Evolutionary conservation across 495 filamentous ascomycete genomes (phyloP).

Genomic region (Chaetomidium leptoderma): DNA sequence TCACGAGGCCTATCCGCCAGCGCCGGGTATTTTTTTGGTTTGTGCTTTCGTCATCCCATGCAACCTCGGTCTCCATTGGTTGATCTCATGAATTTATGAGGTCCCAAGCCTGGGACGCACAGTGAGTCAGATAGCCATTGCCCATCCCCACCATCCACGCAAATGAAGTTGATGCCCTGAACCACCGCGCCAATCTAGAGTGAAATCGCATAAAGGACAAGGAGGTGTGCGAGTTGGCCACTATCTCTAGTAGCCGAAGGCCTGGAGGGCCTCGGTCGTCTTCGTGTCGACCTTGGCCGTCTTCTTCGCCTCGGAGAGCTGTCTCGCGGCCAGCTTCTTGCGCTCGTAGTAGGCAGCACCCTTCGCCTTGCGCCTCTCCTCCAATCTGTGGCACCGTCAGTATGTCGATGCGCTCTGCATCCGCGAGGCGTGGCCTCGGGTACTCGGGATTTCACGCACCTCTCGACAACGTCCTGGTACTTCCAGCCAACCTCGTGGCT

Average conservation of each 20-base stretch:
- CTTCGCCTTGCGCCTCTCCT: conserved; percentile 99
- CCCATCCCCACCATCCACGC: conserved; percentile 35
- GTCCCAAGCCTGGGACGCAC: conserved; percentile 36
- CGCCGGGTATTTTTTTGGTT: conserved; percentile 33
- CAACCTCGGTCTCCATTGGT: conserved; percentile 37
- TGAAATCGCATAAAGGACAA: conserved; percentile 38
- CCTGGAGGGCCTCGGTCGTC: conserved; percentile 52
- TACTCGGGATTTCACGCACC: conserved; percentile 57
- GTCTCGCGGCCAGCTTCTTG: conserved; percentile 92
- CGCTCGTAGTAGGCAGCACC: conserved; percentile 97
- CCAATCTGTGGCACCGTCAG: conserved; percentile 65
- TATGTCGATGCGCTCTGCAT: conserved; percentile 15
- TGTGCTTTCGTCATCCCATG: conserved; percentile 33
- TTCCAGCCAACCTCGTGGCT: conserved; percentile 99
- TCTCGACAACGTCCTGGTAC: conserved; percentile 96
- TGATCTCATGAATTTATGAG: conserved; percentile 41
- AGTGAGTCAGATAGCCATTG: conserved; percentile 35
- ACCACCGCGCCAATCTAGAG: conserved; percentile 43
- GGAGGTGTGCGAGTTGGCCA: conserved; percentile 24
- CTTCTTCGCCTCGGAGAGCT: conserved; percentile 87
- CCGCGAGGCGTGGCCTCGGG: background rate
- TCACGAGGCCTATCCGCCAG: conserved; percentile 24
- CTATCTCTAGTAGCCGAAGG: conserved; percentile 52
- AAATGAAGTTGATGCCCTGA: conserved; percentile 41
- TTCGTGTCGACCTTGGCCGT: conserved; percentile 76